Evolutionary conservation across 2,329 filamentous ascomycete species (phyloP), one percentile per base, ranked within the genome.

Genomic region (Lachnellula arida): DNA sequence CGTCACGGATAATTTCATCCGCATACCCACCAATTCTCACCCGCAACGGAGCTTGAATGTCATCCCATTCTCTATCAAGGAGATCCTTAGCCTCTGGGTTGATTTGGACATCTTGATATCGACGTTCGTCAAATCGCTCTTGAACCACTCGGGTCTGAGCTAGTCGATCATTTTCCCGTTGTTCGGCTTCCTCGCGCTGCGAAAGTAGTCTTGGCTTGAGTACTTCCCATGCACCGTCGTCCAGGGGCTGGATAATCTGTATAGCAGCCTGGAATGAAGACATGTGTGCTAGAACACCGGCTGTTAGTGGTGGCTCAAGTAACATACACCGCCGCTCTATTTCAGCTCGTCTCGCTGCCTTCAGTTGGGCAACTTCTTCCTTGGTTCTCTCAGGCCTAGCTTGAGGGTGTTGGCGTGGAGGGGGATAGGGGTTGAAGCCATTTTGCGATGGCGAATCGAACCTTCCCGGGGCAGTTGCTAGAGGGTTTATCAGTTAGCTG

Each of bases 211-310:
- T 83, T 49, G 85, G 83, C 63, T 84, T 83, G 37, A 92, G 75
- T 51, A 86, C 73, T 50, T 82, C 79, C 89, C 88, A 93, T 3
- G 85, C 82, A 53, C 77, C 75, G 57, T 91, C 86, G 60, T 82
- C 85, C 63, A 93, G 74, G 19, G 85, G 84, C 23, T 81, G 78
- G 9, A 81, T 81, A 39, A 90, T 87, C 60, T 89, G 82, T 46
- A 88, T 79, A 32, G 89, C 85, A 39, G 86, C 87, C 66, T 87
- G 82, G 69, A 91, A 93, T 1, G 87, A 84, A 47, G 87, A 80
- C 71, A 91, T 88, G 65, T 87, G 84, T 54, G 79, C 79, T 55
- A 92, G 75, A 43, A 88, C 76, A 61, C 77, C 78, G 40, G 84
- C 73, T 49, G 76, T 73, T 55, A 93, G 74, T 1, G 88, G 86